Evolutionary conservation across 352 stramenopile species (phyloP).

Genomic region (Phytopythium vexans): DNA sequence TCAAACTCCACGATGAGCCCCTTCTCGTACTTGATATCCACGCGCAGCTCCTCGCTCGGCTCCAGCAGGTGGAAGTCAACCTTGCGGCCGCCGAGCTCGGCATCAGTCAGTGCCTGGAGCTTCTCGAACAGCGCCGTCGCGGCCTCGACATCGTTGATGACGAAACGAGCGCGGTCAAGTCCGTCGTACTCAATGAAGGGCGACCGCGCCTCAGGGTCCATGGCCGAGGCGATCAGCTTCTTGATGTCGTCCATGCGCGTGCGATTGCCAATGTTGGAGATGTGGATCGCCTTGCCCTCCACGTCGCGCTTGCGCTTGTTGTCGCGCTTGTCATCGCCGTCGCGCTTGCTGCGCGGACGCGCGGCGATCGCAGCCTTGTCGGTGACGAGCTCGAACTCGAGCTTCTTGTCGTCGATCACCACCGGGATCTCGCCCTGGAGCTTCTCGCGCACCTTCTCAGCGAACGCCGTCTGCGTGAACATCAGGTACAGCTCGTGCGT

Average conservation of each 20-base stretch:
- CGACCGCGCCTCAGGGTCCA: conserved; percentile 41
- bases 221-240: conserved; percentile 60
- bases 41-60: conserved; percentile 60
- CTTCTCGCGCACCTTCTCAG: conserved; percentile 52
- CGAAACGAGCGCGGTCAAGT: conserved; percentile 71
- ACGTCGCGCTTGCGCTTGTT: conserved; percentile 72
- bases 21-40: conserved; percentile 80
- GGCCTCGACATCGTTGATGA: conserved; percentile 36
- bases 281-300: conserved; percentile 75
- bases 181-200: conserved; percentile 84
- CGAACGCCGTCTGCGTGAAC: conserved; percentile 68
- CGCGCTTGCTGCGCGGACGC: conserved; percentile 46
- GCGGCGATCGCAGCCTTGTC: conserved; percentile 68
- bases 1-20: conserved; percentile 85
- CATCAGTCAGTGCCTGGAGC: conserved; percentile 49
- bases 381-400: conserved; percentile 76
- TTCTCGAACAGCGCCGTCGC: conserved; percentile 72
- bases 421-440: conserved; percentile 36
- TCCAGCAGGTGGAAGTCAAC: conserved; percentile 75
- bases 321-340: conserved; percentile 47
- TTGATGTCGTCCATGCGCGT: conserved; percentile 83
- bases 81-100: conserved; percentile 72
- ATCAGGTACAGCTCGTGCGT: conserved; percentile 75
- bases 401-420: conserved; percentile 55
- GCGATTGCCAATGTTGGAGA: conserved; percentile 73